phyloP scores from a whole-genome alignment of 2,329 filamentous ascomycete genomes.

The Trichophyton schoenleinii region DNA sequence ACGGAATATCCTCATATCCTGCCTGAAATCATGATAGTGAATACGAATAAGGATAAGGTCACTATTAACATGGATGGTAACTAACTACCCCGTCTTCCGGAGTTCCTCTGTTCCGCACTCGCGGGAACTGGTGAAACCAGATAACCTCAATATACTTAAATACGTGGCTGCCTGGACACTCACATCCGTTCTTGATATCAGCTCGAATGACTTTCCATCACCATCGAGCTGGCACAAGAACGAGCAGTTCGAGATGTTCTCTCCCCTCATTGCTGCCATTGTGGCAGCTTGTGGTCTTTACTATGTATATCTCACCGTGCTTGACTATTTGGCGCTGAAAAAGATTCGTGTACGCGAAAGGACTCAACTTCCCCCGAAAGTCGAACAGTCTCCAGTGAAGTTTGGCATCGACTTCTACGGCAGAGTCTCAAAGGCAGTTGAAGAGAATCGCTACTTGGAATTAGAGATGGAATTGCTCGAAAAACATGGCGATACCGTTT shows the following conservation, averaged over 20 bases:
- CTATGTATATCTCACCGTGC: conserved; percentile 5
- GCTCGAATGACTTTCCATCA: background rate
- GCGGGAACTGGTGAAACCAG: too few relatives aligned
- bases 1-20: too few relatives aligned
- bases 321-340: conserved; percentile 5
- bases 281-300: conserved; percentile 4
- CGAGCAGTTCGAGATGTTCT: background rate
- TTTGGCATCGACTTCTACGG: conserved; percentile 9
- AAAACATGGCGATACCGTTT: conserved; percentile 8
- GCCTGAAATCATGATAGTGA: too few relatives aligned
- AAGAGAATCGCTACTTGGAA: conserved; percentile 6
- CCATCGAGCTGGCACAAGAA: background rate
- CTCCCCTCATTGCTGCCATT: background rate
- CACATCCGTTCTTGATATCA: too few relatives aligned
- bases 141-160: background rate
- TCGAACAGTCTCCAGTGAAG: background rate
- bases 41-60: too few relatives aligned
- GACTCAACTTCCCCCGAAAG: conserved; percentile 3
- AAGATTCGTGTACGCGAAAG: conserved; percentile 9
- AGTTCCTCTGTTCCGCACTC: too few relatives aligned
- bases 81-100: too few relatives aligned
- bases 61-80: too few relatives aligned
- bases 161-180: background rate
- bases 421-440: background rate
- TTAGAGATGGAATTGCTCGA: conserved; percentile 5